phyloP scores from a whole-genome alignment of 306 rosid species.

The Vigna unguiculata region DNA sequence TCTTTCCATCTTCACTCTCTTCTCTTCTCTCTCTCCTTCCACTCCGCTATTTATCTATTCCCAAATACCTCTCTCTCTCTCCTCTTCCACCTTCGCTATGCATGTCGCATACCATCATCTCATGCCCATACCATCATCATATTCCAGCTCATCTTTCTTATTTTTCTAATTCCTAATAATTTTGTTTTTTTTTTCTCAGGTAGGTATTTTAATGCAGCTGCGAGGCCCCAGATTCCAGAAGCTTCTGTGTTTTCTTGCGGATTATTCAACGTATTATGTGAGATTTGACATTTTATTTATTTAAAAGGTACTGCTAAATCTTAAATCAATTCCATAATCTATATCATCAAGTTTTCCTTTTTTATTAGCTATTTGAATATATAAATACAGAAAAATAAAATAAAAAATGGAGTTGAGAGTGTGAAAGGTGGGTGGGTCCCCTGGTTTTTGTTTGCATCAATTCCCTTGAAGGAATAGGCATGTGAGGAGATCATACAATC shows the following conservation, averaged over 20 bases:
- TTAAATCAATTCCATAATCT: not conserved
- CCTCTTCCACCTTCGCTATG: no score
- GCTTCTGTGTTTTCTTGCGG: not conserved
- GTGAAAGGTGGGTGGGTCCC: slow-evolving; percentile 19
- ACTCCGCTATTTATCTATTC: slow-evolving; percentile 1
- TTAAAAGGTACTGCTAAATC: not conserved
- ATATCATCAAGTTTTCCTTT: no score
- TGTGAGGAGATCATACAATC: not conserved
- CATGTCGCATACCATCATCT: no score
- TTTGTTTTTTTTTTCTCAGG: no score
- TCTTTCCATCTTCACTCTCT: slow-evolving; percentile 21
- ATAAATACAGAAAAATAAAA: no score
- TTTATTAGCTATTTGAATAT: no score
- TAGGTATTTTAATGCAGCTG: not conserved
- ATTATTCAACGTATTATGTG: not conserved
- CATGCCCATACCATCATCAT: not conserved
- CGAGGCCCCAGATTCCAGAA: not conserved
- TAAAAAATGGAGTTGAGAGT: no score
- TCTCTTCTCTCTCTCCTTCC: not conserved
- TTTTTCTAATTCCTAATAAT: no score
- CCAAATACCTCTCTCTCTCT: no score
- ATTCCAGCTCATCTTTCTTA: no score
- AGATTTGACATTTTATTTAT: not conserved
- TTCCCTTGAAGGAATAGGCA: not conserved
- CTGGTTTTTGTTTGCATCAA: slow-evolving; percentile 19